These are phyloP conservation scores for Thalia dealbata DNA, from an alignment of 176 grass and related monocot species.

Conservation along the genomic window DNA sequence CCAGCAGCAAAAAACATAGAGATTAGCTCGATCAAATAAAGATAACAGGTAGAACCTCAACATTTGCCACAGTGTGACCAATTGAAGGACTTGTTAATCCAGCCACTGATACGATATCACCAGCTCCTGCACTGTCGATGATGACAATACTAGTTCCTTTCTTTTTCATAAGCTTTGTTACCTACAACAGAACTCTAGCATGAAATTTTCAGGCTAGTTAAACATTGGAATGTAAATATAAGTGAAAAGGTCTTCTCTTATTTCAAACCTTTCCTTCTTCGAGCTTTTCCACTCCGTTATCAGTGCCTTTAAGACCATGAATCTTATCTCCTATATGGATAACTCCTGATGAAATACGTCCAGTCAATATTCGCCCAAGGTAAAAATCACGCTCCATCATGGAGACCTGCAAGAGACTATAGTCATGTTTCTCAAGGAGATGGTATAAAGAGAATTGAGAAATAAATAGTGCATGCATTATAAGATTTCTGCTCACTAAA, in stretches of 20 bases:
- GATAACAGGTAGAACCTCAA: constrained; percentile 40
- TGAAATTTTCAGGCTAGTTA: background rate
- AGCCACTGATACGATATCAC: constrained; percentile 96
- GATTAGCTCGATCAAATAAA: background rate
- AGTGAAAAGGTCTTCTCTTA: background rate
- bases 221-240: background rate
- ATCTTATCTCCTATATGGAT: constrained; percentile 83
- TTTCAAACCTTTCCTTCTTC: constrained; percentile 86
- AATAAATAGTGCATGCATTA: background rate
- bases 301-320: constrained; percentile 64
- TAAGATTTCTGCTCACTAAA: background rate
- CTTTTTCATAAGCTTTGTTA: constrained; percentile 98
- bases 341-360: constrained; percentile 68
- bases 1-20: background rate
- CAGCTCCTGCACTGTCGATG: constrained; percentile 79
- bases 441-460: background rate
- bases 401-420: constrained; percentile 55
- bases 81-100: constrained; percentile 88
- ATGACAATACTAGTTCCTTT: constrained; percentile 74
- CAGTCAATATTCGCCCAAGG: constrained; percentile 92
- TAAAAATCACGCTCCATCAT: constrained; percentile 99
- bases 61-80: constrained; percentile 93
- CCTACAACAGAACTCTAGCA: constrained; percentile 29
- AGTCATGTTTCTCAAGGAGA: constrained; percentile 19
- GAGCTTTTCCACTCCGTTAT: constrained; percentile 66